Conservation (phyloP, 2,329 filamentous ascomycete species). For the Dothiorella sarmentorum region DNA sequence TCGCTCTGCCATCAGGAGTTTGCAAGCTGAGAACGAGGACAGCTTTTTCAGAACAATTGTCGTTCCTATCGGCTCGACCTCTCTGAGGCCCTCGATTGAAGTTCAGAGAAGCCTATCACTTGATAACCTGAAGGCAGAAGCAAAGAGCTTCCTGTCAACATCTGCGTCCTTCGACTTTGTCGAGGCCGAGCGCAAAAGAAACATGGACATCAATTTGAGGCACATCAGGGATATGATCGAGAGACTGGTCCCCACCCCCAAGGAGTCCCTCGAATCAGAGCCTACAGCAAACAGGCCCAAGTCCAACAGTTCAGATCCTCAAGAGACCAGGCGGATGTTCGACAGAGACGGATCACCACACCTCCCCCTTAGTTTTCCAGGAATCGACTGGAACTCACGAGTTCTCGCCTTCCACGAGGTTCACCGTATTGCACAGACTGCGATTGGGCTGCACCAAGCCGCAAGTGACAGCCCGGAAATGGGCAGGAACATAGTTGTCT, state of each 20-base stretch:
- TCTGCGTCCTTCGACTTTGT: neutral
- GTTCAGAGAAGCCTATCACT: neutral
- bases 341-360: too few species aligned
- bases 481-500: slow-evolving; percentile 33
- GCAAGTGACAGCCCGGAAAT: neutral
- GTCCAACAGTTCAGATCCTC: too few species aligned
- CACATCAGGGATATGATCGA: slow-evolving; percentile 63
- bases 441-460: slow-evolving; percentile 43
- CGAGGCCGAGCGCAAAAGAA: slow-evolving; percentile 20
- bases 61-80: neutral
- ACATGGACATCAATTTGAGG: slow-evolving; percentile 57
- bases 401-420: slow-evolving; percentile 60
- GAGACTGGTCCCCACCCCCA: slow-evolving; percentile 38
- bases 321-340: too few species aligned
- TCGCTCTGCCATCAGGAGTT: slow-evolving; percentile 42
- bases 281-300: too few species aligned
- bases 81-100: slow-evolving; percentile 2
- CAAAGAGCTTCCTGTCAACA: slow-evolving; percentile 29
- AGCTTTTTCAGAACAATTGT: slow-evolving; percentile 36
- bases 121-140: slow-evolving; percentile 25
- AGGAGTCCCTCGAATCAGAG: neutral
- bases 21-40: slow-evolving; percentile 42
- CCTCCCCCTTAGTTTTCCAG: neutral
- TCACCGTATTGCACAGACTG: slow-evolving; percentile 56
- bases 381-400: slow-evolving; percentile 24